These are phyloP conservation scores for Boletus sp. DNA, from an alignment of 768 basidiomycete species.

Conservation along the genomic window DNA sequence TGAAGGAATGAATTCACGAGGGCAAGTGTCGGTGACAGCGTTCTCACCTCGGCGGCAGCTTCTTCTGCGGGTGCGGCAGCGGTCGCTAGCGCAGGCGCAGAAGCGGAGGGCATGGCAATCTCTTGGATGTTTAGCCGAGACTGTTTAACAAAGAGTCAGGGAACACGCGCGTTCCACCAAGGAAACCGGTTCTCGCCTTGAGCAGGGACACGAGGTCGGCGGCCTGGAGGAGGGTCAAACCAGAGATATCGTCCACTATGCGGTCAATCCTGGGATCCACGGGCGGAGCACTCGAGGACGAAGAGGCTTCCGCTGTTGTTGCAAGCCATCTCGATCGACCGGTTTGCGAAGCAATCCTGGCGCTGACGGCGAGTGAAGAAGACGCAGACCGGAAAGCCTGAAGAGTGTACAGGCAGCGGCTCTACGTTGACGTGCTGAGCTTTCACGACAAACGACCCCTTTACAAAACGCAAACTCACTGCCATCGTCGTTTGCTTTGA, in stretches of 20 bases:
- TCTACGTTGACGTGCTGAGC: conserved; percentile 11
- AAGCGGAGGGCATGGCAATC: conserved; percentile 85
- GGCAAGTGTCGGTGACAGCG: background rate
- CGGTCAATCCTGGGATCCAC: conserved; percentile 67
- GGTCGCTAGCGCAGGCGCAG: conserved; percentile 55
- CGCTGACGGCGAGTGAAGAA: background rate
- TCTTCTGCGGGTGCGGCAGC: conserved; percentile 60
- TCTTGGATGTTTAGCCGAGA: conserved; percentile 94
- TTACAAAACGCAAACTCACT: conserved; percentile 16
- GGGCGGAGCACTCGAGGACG: conserved; percentile 40
- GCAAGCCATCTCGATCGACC: conserved; percentile 55
- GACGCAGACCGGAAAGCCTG: conserved; percentile 18
- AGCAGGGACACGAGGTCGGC: conserved; percentile 89
- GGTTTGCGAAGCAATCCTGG: conserved; percentile 27
- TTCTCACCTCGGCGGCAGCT: conserved; percentile 59
- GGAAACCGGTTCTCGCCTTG: conserved; percentile 56
- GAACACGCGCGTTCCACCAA: background rate
- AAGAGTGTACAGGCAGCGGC: conserved; percentile 19
- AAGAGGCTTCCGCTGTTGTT: conserved; percentile 43
- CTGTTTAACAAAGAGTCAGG: conserved; percentile 38
- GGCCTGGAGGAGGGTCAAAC: conserved; percentile 87
- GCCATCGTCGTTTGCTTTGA: conserved; percentile 23
- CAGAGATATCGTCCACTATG: conserved; percentile 92
- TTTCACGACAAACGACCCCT: background rate
- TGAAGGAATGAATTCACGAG: background rate